A percentile compares a stretch with the other conserved stretches of the same genome.
phyloP scores from a whole-genome alignment of 148 eudicot species.

The Bassia scoparia region DNA sequence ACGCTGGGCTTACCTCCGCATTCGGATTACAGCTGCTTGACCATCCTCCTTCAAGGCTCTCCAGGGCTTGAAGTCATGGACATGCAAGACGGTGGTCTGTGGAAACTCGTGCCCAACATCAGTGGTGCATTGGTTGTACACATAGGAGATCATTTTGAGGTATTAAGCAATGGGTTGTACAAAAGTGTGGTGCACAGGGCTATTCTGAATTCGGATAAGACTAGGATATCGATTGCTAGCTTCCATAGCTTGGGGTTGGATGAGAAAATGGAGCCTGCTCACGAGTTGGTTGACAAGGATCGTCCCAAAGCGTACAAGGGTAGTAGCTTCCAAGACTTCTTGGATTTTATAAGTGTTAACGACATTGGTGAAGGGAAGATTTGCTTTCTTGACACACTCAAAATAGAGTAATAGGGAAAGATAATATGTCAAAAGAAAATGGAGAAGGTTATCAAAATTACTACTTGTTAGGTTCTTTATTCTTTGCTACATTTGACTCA shows the following conservation, averaged over 20 bases:
- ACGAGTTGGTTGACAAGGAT: constrained; percentile 44
- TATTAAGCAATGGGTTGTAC: constrained; percentile 60
- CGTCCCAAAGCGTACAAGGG: constrained; percentile 37
- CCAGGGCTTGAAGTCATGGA: constrained; percentile 46
- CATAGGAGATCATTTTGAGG: constrained; percentile 58
- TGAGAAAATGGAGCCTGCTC: constrained; percentile 43
- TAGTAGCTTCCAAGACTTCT: constrained; percentile 51
- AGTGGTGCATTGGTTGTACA: constrained; percentile 48
- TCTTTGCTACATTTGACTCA: no score
- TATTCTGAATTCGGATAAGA: constrained; percentile 34
- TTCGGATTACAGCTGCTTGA: constrained; percentile 50
- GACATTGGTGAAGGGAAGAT: constrained; percentile 43
- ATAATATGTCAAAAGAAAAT: no score
- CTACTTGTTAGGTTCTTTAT: no score
- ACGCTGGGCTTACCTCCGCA: constrained; percentile 63
- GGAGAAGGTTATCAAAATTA: no score
- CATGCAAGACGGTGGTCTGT: constrained; percentile 30
- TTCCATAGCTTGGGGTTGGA: constrained; percentile 59
- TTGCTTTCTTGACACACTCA: constrained; percentile 42
- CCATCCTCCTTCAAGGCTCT: constrained; percentile 44
- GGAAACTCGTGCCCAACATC: constrained; percentile 39
- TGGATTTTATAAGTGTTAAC: constrained; percentile 45
- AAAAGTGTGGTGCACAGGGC: constrained; percentile 53
- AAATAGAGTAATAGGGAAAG: no score
- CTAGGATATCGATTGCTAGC: constrained; percentile 59